phyloP scores from a whole-genome alignment of 2,329 filamentous ascomycete species.

The Colletotrichum higginsianum region DNA sequence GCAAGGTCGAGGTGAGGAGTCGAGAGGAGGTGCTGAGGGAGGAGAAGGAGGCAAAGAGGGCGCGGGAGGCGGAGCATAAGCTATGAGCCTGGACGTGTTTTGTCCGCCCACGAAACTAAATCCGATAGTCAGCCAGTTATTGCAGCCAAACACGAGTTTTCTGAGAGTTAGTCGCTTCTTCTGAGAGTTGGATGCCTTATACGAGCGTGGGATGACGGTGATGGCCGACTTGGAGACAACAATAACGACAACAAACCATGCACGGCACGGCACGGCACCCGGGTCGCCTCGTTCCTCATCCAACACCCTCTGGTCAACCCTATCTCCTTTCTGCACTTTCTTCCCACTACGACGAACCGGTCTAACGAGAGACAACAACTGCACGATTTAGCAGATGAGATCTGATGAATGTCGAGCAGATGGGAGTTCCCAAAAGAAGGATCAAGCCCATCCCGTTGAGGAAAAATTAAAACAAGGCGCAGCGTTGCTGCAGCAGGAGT shows the following conservation, averaged over 20 bases:
- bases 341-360: neutral
- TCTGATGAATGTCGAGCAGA: conserved; percentile 1
- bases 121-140: neutral
- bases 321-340: neutral
- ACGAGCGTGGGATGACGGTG: neutral
- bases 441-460: neutral
- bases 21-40: conserved; percentile 65
- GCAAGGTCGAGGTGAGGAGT: conserved; percentile 66
- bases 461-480: conserved; percentile 9
- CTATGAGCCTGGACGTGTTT: conserved; percentile 4
- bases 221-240: neutral
- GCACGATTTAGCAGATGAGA: conserved; percentile 18
- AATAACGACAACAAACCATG: neutral
- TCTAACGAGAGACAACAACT: neutral
- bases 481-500: conserved; percentile 12
- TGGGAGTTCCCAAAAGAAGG: neutral
- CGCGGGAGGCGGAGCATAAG: conserved; percentile 33
- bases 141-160: neutral
- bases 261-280: neutral
- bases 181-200: neutral
- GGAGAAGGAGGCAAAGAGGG: conserved; percentile 54
- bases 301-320: neutral
- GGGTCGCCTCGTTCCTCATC: conserved; percentile 11
- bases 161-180: too few species aligned
- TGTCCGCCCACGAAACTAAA: neutral